Evolutionary conservation across 257 asterid genomes (phyloP).

Genomic region (Schizonepeta tenuifolia): DNA sequence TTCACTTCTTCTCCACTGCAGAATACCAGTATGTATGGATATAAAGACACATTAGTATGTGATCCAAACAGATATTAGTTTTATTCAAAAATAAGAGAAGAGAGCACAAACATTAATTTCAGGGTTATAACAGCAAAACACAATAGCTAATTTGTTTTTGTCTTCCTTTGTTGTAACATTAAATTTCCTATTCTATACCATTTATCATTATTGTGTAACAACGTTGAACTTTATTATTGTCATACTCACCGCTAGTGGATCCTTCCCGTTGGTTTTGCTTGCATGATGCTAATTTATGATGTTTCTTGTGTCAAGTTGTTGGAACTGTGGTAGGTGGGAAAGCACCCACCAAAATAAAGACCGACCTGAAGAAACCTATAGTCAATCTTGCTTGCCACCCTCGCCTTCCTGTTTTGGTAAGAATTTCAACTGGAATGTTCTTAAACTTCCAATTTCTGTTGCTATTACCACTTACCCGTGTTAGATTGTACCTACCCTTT

Average conservation of each 20-base stretch:
- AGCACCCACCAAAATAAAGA: slow-evolving; percentile 97
- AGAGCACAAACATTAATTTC: neutral
- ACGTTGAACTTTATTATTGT: slow-evolving; percentile 9
- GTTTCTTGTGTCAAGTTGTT: slow-evolving; percentile 68
- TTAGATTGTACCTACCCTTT: slow-evolving; percentile 26
- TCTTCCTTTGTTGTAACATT: neutral
- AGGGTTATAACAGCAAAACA: slow-evolving; percentile 5
- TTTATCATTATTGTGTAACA: slow-evolving; percentile 5
- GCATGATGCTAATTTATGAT: slow-evolving; percentile 36
- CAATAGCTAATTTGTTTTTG: neutral
- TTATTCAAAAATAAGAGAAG: neutral
- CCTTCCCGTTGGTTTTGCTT: slow-evolving; percentile 23
- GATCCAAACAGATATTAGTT: neutral
- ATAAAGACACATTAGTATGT: neutral
- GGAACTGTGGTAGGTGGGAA: slow-evolving; percentile 99
- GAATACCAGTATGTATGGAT: neutral
- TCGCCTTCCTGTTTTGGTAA: slow-evolving; percentile 96
- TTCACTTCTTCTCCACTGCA: slow-evolving; percentile 16
- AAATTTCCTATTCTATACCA: neutral
- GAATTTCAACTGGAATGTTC: slow-evolving; percentile 31
- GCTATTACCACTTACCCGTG: slow-evolving; percentile 16
- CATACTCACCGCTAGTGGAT: slow-evolving; percentile 9
- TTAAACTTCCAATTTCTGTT: slow-evolving; percentile 12
- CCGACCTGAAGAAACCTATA: slow-evolving; percentile 97
- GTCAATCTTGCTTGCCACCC: slow-evolving; percentile 99